Percentiles rank a stretch among this genome's conserved stretches.
phyloP scores from a whole-genome alignment of 179 eudicot genomes.

The Spinacia oleracea region DNA sequence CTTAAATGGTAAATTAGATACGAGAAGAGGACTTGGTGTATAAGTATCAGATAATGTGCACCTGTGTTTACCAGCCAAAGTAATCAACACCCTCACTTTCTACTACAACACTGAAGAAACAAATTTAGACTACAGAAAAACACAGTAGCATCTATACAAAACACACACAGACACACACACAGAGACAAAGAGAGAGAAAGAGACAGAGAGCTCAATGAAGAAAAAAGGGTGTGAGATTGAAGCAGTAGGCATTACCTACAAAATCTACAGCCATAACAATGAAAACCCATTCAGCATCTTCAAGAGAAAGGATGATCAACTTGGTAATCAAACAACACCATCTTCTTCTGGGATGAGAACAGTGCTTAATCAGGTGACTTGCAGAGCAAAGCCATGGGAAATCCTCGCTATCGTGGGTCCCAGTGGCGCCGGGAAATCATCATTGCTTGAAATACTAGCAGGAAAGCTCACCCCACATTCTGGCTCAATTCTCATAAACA shows the following conservation, averaged over 20 bases:
- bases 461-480: constrained; percentile 67
- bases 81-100: constrained; percentile 3
- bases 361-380: constrained; percentile 62
- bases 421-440: constrained; percentile 95
- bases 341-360: constrained; percentile 28
- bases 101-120: constrained; percentile 18
- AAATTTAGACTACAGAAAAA: constrained; percentile 22
- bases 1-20: too few species aligned
- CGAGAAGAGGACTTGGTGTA: too few species aligned
- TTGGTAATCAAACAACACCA: constrained; percentile 16
- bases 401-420: constrained; percentile 95
- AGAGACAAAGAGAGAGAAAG: neutral
- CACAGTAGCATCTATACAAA: neutral
- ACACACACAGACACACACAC: neutral
- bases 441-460: constrained; percentile 83
- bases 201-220: constrained; percentile 53
- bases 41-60: too few species aligned
- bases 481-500: constrained; percentile 60
- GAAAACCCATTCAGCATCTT: constrained; percentile 36
- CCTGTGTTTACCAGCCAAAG: neutral
- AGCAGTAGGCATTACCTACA: constrained; percentile 83
- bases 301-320: constrained; percentile 24
- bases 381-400: constrained; percentile 89
- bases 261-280: constrained; percentile 40
- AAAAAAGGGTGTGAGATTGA: constrained; percentile 85